These are phyloP conservation scores for Salvia rosmarinus DNA, from an alignment of 257 asterid species.

Conservation along the genomic window DNA sequence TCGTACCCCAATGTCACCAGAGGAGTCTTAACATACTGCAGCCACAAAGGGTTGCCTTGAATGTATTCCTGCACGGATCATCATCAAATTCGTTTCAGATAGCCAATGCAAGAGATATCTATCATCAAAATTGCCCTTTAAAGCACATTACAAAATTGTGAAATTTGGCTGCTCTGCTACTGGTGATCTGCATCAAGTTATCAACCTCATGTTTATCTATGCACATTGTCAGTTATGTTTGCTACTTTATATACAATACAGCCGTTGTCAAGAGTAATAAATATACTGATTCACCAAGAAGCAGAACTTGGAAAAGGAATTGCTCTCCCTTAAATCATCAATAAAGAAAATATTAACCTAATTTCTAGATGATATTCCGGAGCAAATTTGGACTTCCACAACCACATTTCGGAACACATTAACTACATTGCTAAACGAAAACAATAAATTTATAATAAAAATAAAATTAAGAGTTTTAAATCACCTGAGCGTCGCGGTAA, in stretches of 20 bases:
- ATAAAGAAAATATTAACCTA: too few species aligned
- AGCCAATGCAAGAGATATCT: background rate
- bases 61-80: slow-evolving; percentile 75
- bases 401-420: background rate
- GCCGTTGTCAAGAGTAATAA: too few species aligned
- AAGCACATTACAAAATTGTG: background rate
- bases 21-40: slow-evolving; percentile 90
- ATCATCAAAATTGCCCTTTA: background rate
- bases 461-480: background rate
- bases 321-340: too few species aligned
- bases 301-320: too few species aligned
- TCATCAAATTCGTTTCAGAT: background rate
- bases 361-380: too few species aligned
- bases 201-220: background rate
- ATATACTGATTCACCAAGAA: too few species aligned
- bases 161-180: background rate
- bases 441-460: background rate
- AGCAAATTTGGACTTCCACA: too few species aligned
- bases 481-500: slow-evolving; percentile 89
- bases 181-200: too few species aligned
- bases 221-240: background rate
- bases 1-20: slow-evolving; percentile 80
- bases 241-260: too few species aligned
- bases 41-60: slow-evolving; percentile 96
- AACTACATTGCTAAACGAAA: background rate